These are phyloP conservation scores for Canavalia ensiformis DNA, from an alignment of 306 rosid genomes.

Conservation along the genomic window DNA sequence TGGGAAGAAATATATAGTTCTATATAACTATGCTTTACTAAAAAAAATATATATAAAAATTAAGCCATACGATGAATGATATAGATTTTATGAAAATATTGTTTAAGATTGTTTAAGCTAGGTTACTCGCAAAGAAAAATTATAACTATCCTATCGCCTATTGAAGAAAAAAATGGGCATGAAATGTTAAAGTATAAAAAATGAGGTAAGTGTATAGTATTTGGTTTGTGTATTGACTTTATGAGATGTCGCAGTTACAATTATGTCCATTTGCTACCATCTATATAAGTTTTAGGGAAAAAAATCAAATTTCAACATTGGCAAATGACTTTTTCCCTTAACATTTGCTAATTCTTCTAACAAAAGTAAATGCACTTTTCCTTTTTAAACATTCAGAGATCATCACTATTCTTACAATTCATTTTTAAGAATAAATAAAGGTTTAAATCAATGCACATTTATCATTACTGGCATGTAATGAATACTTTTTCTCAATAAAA, in stretches of 20 bases:
- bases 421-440: background rate
- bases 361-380: conserved; percentile 12
- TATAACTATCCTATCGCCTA: too few species aligned
- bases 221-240: background rate
- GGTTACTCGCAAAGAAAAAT: too few species aligned
- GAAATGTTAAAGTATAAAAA: too few species aligned
- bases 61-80: too few species aligned
- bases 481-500: too few species aligned
- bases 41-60: too few species aligned
- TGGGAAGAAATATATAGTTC: too few species aligned
- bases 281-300: background rate
- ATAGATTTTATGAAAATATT: too few species aligned
- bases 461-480: background rate
- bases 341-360: background rate
- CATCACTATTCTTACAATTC: background rate
- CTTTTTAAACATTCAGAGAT: background rate
- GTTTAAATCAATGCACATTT: background rate
- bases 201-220: too few species aligned
- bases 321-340: background rate
- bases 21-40: too few species aligned
- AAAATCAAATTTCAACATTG: conserved; percentile 22
- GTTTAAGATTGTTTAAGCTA: too few species aligned
- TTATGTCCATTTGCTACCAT: conserved; percentile 22
- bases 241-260: conserved; percentile 24
- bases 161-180: too few species aligned